These are phyloP conservation scores for Pleurotus salmoneostramineus DNA, from an alignment of 768 basidiomycete species.

Conservation along the genomic window DNA sequence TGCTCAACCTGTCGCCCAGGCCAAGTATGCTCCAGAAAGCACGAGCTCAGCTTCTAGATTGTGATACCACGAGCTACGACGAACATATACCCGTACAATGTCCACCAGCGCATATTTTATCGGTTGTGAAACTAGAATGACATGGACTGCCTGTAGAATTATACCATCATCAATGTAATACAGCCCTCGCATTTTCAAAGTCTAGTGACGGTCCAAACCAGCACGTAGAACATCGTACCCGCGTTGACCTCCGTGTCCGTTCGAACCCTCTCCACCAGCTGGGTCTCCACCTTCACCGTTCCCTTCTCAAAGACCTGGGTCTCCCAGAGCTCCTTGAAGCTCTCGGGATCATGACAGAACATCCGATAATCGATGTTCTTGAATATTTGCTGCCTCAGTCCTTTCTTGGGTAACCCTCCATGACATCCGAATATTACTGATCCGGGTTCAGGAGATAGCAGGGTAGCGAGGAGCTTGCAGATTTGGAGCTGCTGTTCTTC, in stretches of 20 bases:
- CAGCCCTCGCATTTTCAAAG: background rate
- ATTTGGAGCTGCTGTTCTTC: conserved; percentile 33
- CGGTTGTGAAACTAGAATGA: background rate
- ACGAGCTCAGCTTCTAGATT: conserved; percentile 30
- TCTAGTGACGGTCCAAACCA: conserved; percentile 13
- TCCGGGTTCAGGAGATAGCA: conserved; percentile 37
- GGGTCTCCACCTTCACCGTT: conserved; percentile 23
- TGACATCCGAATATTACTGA: conserved; percentile 45
- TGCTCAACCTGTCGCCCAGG: conserved; percentile 27
- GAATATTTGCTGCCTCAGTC: conserved; percentile 7
- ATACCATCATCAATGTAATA: background rate
- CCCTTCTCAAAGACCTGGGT: conserved; percentile 26
- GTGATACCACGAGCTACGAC: conserved; percentile 12
- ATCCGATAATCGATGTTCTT: conserved; percentile 11
- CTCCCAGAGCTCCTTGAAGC: conserved; percentile 31
- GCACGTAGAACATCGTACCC: conserved; percentile 8
- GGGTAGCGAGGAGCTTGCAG: conserved; percentile 33
- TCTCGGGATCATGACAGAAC: conserved; percentile 33
- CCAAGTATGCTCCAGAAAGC: conserved; percentile 53
- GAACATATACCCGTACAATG: background rate
- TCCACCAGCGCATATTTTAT: background rate
- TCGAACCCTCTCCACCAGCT: conserved; percentile 15
- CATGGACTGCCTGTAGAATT: background rate
- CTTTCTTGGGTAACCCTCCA: conserved; percentile 26
- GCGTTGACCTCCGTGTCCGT: conserved; percentile 1